phyloP scores from a whole-genome alignment of 2,329 filamentous ascomycete species.

The Drechslerella dactyloides region DNA sequence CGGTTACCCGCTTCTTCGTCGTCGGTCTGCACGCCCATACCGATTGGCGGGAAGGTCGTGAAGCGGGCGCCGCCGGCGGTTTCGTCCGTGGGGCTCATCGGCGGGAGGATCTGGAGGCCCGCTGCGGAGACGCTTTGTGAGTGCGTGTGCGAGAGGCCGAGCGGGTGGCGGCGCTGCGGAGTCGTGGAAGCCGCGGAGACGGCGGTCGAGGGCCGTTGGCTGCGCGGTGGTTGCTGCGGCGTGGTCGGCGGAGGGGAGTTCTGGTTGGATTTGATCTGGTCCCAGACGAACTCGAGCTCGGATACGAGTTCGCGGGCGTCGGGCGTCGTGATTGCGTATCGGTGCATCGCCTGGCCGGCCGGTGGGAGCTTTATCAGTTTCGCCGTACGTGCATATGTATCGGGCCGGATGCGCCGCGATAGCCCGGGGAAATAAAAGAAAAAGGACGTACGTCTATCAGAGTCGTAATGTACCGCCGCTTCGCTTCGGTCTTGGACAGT shows the following conservation, averaged over 20 bases:
- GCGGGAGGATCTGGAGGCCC: constrained; percentile 41
- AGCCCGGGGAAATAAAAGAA: constrained; percentile 7
- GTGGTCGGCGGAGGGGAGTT: constrained; percentile 62
- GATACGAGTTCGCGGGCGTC: constrained; percentile 86
- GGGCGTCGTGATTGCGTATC: constrained; percentile 81
- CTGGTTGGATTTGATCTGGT: constrained; percentile 89
- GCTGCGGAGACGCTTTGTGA: constrained; percentile 37
- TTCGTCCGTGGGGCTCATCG: constrained; percentile 45
- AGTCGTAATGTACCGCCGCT: constrained; percentile 89
- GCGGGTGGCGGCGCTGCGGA: not conserved
- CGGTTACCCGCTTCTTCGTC: constrained; percentile 71
- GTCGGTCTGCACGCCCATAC: constrained; percentile 70
- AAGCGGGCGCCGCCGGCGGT: constrained; percentile 32
- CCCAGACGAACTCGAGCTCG: constrained; percentile 99
- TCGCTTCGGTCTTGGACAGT: constrained; percentile 86
- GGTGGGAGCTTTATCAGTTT: not conserved
- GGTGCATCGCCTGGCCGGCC: constrained; percentile 77
- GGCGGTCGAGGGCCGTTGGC: constrained; percentile 42
- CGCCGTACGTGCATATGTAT: constrained; percentile 15
- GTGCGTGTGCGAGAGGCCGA: constrained; percentile 31
- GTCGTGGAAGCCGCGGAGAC: constrained; percentile 41
- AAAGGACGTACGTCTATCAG: constrained; percentile 69
- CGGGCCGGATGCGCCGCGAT: constrained; percentile 14
- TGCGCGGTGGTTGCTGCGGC: constrained; percentile 35
- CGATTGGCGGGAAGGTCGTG: constrained; percentile 31